A percentile compares a stretch with the other conserved stretches of the same genome.
These are phyloP conservation scores for Scleromitrula shiraiana DNA, from an alignment of 2,329 filamentous ascomycete species.

Conservation along the genomic window DNA sequence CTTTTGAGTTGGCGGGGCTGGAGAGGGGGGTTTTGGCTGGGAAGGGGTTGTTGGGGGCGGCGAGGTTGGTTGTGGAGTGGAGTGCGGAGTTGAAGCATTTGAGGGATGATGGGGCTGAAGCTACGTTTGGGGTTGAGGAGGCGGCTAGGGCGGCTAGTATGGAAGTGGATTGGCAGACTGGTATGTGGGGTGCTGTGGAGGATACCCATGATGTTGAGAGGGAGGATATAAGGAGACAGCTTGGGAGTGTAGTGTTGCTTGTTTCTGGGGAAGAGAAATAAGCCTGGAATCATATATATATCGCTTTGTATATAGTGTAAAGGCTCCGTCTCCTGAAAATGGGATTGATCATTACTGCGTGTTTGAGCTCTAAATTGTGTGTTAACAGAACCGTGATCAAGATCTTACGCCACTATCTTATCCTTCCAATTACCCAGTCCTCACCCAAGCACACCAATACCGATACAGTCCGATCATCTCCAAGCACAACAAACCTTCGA, in stretches of 20 bases:
- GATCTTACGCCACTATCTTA: no score
- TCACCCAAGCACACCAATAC: no score
- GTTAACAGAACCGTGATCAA: no score
- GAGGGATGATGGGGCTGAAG: slow-evolving; percentile 29
- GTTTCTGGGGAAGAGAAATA: slow-evolving; percentile 63
- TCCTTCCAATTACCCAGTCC: no score
- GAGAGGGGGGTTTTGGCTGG: slow-evolving; percentile 77
- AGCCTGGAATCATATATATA: no score
- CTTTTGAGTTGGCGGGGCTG: slow-evolving; percentile 78
- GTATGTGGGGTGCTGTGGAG: slow-evolving; percentile 92
- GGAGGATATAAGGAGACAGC: slow-evolving; percentile 79
- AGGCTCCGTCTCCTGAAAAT: no score
- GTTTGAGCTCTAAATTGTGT: no score
- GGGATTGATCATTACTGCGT: no score
- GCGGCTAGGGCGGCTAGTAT: slow-evolving; percentile 69
- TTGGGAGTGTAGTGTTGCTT: slow-evolving; percentile 78
- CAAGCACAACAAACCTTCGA: no score
- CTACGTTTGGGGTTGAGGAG: slow-evolving; percentile 70
- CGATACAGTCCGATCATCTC: no score
- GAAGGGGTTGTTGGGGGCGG: slow-evolving; percentile 76
- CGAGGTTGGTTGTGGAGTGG: slow-evolving; percentile 78
- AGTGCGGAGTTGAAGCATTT: slow-evolving; percentile 59
- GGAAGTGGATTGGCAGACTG: slow-evolving; percentile 85
- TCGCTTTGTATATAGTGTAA: no score
- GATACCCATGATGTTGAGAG: slow-evolving; percentile 92